phyloP scores from a whole-genome alignment of 163 green algal genomes.

The Scenedesmus sp. region DNA sequence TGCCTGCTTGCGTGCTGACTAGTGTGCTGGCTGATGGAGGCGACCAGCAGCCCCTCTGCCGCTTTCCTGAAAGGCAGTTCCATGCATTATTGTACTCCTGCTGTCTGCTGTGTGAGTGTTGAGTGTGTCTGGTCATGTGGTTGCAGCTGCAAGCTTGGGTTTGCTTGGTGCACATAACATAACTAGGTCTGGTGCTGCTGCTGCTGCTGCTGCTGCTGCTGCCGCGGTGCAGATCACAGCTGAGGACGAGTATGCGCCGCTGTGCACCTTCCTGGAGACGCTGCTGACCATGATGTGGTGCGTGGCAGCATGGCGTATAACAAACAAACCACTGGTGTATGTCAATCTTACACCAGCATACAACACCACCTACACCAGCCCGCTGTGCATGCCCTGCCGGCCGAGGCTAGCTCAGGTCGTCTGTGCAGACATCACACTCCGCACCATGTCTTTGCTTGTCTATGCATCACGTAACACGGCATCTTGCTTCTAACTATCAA shows the following conservation, averaged over 20 bases:
- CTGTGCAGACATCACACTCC: not conserved
- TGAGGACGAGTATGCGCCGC: conserved; percentile 75
- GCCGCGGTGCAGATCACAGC: conserved; percentile 79
- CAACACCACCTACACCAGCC: too few relatives aligned
- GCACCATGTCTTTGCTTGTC: not conserved
- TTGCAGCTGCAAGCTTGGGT: not conserved
- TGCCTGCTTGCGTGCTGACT: not conserved
- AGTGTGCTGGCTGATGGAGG: too few relatives aligned
- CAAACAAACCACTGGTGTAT: too few relatives aligned
- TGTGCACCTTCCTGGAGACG: conserved; percentile 95
- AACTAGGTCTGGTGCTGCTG: not conserved
- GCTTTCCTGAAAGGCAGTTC: too few relatives aligned
- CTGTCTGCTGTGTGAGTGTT: not conserved
- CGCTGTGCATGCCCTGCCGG: not conserved
- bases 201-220: conserved; percentile 12
- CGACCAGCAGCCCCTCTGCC: too few relatives aligned
- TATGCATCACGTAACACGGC: not conserved
- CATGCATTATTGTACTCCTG: not conserved
- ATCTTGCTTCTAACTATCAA: not conserved
- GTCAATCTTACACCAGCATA: too few relatives aligned
- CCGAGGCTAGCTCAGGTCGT: not conserved
- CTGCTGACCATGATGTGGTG: conserved; percentile 91
- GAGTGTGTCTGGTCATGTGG: not conserved
- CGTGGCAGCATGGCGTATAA: not conserved
- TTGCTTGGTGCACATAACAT: not conserved